Evolutionary conservation across 2,329 filamentous ascomycete species (phyloP), one percentile per base, ranked within the genome.

Genomic region (Hypoxylon rubiginosum): DNA sequence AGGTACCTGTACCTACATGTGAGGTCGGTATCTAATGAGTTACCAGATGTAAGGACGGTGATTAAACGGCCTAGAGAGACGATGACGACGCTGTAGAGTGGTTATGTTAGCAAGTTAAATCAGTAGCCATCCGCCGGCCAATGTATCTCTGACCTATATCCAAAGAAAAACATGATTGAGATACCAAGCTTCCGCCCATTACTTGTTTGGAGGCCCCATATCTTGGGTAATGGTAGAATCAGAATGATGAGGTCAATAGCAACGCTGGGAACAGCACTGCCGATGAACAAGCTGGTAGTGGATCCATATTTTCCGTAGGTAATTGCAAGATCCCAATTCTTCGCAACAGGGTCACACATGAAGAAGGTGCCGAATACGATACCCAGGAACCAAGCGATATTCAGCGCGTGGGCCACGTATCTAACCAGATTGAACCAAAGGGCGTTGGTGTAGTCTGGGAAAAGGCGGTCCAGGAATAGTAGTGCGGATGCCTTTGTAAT

Each of bases 241-340:
- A 72, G 34, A 34, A 71, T 70, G 9, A 70, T 41, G 8, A 71
- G 30, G 36, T 72, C 71, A 13, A 70, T 68, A 0, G 55, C 43
- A 1, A 68, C 71, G 43, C 65, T 72, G 6, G 65, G 65, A 1
- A 70, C 39, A 4, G 64, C 64, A 30, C 58, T 64, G 0, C 67
- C 66, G 0, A 70, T 28, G 19, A 28, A 64, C 2, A 72, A 52
- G 7, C 19, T 15, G 6, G 41, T 28, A 2, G 24, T 28, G 2
- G 17, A 1, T 3, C 54, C 45, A 49, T 67, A 71, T 19, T 21
- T 30, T 2, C 62, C 65, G 3, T 46, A 13, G n/a, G n/a, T n/a
- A 2, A 66, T 15, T n/a, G 19, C 13, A 6, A 52, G 58, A 5
- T 62, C 45, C 21, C 49, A 70, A 2, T 51, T 50, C 34, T 66